These are phyloP conservation scores for Saksenaea vasiformis DNA, from an alignment of 371 early-diverging fungal species.

Conservation along the genomic window DNA sequence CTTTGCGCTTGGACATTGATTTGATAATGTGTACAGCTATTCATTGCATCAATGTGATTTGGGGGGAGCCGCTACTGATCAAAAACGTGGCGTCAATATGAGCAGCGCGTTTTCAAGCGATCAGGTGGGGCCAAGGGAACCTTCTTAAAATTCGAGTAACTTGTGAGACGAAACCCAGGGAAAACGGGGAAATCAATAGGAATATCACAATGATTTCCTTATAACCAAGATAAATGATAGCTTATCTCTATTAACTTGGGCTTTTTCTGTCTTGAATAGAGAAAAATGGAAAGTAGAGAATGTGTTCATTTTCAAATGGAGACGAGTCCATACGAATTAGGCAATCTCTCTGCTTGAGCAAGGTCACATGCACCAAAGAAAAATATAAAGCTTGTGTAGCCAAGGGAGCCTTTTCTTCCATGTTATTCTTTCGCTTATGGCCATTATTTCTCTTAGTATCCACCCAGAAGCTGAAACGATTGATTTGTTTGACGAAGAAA, in stretches of 20 bases:
- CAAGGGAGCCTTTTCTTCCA: neutral
- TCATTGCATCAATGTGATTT: no score
- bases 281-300: neutral
- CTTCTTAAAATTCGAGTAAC: neutral
- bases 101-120: neutral
- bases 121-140: neutral
- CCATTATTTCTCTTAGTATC: conserved; percentile 19
- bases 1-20: no score
- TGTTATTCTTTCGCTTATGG: conserved; percentile 6
- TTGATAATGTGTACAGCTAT: no score
- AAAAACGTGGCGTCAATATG: no score
- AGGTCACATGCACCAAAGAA: neutral
- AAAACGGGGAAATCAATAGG: neutral
- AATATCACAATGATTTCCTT: neutral
- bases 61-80: no score
- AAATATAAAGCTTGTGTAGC: neutral
- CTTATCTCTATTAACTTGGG: neutral
- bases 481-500: conserved; percentile 24
- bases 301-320: neutral
- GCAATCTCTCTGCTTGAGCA: neutral
- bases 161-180: neutral
- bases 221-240: neutral
- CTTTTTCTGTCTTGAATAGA: neutral
- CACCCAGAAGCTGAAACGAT: conserved; percentile 26
- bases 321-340: neutral